Conservation (phyloP, 148 eudicot genomes). For the Selenicereus undatus region DNA sequence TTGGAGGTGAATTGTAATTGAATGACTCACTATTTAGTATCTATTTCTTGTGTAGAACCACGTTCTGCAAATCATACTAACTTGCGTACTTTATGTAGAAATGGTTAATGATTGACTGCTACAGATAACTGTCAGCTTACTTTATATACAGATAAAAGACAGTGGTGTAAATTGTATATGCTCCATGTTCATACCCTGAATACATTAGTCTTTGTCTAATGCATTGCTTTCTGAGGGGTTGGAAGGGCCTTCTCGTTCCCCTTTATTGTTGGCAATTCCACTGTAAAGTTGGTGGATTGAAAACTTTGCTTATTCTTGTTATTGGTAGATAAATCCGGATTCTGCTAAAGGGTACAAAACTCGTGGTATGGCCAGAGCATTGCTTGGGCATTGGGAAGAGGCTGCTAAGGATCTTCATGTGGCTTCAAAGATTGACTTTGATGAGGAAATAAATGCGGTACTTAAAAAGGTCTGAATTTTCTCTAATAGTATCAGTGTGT, state of each 20-base stretch:
- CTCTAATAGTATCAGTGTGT: neutral
- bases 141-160: neutral
- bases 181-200: neutral
- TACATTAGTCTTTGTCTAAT: neutral
- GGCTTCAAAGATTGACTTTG: constrained; percentile 78
- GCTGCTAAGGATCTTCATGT: constrained; percentile 87
- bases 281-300: neutral
- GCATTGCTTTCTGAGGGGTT: neutral
- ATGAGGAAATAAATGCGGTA: constrained; percentile 65
- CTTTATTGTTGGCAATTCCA: too few relatives aligned
- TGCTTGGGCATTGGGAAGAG: constrained; percentile 94
- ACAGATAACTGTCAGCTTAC: neutral
- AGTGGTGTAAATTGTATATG: neutral
- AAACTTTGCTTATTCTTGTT: neutral
- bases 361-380: constrained; percentile 80
- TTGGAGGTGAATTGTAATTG: constrained; percentile 45
- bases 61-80: neutral
- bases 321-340: constrained; percentile 76
- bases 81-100: neutral
- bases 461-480: constrained; percentile 56
- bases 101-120: neutral
- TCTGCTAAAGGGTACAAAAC: constrained; percentile 89
- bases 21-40: neutral
- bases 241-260: neutral
- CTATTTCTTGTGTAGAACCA: neutral